These are phyloP conservation scores for Coemansia asiatica DNA, from an alignment of 192 early-diverging fungal genomes.

Conservation along the genomic window DNA sequence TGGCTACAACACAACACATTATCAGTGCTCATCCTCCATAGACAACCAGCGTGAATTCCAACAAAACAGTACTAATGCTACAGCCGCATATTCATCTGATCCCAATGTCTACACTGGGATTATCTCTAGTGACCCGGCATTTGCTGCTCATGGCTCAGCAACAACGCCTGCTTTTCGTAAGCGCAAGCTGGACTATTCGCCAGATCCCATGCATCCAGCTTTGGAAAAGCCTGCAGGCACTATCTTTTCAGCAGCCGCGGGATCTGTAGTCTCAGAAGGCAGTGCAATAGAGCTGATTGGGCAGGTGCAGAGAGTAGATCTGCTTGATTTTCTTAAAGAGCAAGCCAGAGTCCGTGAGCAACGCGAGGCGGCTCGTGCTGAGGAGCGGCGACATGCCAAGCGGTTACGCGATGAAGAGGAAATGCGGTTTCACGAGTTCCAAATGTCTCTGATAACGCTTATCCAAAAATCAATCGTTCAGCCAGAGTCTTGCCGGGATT, in stretches of 20 bases:
- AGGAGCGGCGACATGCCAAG: slow-evolving; percentile 40
- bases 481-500: slow-evolving; percentile 2
- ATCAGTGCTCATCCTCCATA: slow-evolving; percentile 6
- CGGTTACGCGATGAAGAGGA: slow-evolving; percentile 42
- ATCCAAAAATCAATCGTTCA: slow-evolving; percentile 31
- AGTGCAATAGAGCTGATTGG: slow-evolving; percentile 28
- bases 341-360: slow-evolving; percentile 37
- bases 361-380: slow-evolving; percentile 21
- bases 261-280: slow-evolving; percentile 8
- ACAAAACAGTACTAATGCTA: neutral
- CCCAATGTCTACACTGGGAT: neutral
- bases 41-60: neutral
- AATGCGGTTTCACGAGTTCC: slow-evolving; percentile 53
- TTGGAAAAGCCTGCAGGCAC: neutral
- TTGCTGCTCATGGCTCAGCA: slow-evolving; percentile 6
- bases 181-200: slow-evolving; percentile 18
- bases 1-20: neutral
- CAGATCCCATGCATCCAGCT: neutral
- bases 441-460: slow-evolving; percentile 45
- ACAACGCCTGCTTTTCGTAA: slow-evolving; percentile 17
- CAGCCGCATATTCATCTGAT: neutral
- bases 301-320: slow-evolving; percentile 25
- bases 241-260: slow-evolving; percentile 1
- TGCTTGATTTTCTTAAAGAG: slow-evolving; percentile 45
- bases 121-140: slow-evolving; percentile 5